phyloP scores from a whole-genome alignment of 345 rosid genomes.

The Citrus medica region DNA sequence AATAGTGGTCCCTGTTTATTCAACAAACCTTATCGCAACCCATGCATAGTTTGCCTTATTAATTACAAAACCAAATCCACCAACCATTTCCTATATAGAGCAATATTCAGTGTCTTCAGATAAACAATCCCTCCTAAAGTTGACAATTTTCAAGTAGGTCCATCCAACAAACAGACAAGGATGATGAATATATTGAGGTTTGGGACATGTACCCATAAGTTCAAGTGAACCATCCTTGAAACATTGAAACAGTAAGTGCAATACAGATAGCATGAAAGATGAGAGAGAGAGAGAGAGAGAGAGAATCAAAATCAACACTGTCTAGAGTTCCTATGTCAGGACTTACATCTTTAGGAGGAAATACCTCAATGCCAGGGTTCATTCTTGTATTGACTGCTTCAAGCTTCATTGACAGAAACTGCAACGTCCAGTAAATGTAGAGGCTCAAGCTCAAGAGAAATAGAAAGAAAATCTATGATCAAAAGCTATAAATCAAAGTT shows the following conservation, averaged over 20 bases:
- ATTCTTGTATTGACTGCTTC: conserved; percentile 78
- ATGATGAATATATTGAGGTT: neutral
- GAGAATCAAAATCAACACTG: neutral
- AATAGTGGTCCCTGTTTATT: neutral
- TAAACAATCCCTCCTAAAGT: neutral
- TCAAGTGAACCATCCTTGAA: neutral
- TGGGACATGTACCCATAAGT: neutral
- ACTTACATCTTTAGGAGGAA: conserved; percentile 72
- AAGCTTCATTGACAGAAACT: conserved; percentile 95
- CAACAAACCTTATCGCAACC: neutral
- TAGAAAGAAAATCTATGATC: neutral
- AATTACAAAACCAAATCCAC: neutral
- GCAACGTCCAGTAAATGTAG: conserved; percentile 26
- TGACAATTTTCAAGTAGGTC: neutral
- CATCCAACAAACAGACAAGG: neutral
- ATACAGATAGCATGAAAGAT: neutral
- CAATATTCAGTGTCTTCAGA: neutral
- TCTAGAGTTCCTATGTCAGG: conserved; percentile 1
- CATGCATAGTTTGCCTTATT: neutral
- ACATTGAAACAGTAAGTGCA: neutral
- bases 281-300: neutral
- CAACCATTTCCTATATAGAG: neutral
- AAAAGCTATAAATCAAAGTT: conserved; percentile 3
- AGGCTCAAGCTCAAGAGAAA: neutral
- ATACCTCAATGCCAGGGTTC: conserved; percentile 58